phyloP scores from a whole-genome alignment of 805 yeast genomes.

The Ogataea nonfermentans region DNA sequence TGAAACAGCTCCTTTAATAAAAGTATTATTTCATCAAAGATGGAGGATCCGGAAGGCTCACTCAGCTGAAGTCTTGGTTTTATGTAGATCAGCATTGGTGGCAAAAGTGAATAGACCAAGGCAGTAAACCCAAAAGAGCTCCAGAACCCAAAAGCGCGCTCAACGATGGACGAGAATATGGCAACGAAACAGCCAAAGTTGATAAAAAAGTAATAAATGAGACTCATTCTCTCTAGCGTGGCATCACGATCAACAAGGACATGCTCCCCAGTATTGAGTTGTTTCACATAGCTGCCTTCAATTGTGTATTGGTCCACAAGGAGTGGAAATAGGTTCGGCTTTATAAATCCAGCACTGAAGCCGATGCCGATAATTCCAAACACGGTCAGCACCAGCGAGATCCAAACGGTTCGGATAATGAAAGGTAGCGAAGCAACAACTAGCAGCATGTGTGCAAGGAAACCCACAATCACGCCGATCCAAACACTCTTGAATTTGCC shows the following conservation, averaged over 20 bases:
- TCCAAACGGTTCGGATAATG: constrained; percentile 29
- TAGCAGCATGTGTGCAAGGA: constrained; percentile 44
- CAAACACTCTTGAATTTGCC: constrained; percentile 49
- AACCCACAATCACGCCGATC: constrained; percentile 46
- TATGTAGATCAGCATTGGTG: constrained; percentile 41
- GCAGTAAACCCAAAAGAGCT: constrained; percentile 51
- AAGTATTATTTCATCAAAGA: constrained; percentile 42
- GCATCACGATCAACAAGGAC: constrained; percentile 54
- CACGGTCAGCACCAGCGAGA: constrained; percentile 35
- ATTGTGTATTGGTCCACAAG: constrained; percentile 61
- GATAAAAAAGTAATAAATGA: constrained; percentile 52
- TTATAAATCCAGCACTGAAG: constrained; percentile 50
- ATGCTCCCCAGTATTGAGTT: constrained; percentile 51
- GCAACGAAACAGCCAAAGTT: constrained; percentile 53
- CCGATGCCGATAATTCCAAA: constrained; percentile 40
- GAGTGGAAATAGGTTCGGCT: constrained; percentile 50
- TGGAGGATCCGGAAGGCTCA: constrained; percentile 42
- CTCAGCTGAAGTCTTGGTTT: constrained; percentile 35
- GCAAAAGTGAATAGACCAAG: constrained; percentile 47
- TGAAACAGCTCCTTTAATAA: constrained; percentile 37
- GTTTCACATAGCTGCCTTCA: constrained; percentile 50
- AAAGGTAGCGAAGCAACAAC: constrained; percentile 48
- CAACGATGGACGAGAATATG: constrained; percentile 47
- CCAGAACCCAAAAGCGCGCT: constrained; percentile 50
- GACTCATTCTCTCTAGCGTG: constrained; percentile 38